Evolutionary conservation across 495 filamentous ascomycete genomes (phyloP).

Genomic region (Platismatia glauca): DNA sequence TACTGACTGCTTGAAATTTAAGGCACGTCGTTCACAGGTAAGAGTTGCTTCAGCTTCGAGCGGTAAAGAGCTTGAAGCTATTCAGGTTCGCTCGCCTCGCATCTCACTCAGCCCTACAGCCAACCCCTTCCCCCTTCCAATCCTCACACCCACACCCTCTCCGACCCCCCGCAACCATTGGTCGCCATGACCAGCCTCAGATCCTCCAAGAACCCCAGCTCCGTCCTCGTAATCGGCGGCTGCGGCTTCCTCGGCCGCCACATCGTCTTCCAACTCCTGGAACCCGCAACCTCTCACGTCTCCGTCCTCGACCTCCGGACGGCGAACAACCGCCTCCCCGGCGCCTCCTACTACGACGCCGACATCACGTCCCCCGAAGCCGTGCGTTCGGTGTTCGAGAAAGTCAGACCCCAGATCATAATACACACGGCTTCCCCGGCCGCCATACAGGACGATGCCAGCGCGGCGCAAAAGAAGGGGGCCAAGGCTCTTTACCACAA

Average conservation of each 20-base stretch:
- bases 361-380: conserved; percentile 72
- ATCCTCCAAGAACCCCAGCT: background rate
- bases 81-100: no score
- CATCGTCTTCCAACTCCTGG: conserved; percentile 49
- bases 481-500: conserved; percentile 48
- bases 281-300: conserved; percentile 49
- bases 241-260: conserved; percentile 53
- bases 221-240: conserved; percentile 48
- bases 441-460: conserved; percentile 44
- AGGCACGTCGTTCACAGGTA: no score
- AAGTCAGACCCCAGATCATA: conserved; percentile 73
- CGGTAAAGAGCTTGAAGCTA: no score
- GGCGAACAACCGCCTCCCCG: conserved; percentile 61
- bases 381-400: conserved; percentile 56
- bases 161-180: background rate
- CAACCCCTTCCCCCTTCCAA: background rate
- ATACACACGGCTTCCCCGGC: conserved; percentile 89
- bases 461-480: conserved; percentile 32
- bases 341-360: conserved; percentile 69
- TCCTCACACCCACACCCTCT: background rate
- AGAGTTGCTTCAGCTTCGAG: no score
- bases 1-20: no score
- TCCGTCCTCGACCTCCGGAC: conserved; percentile 83
- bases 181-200: background rate
- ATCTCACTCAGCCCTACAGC: background rate